phyloP scores from a whole-genome alignment of 2,329 filamentous ascomycete species.

The Coniochaeta prunicola region DNA sequence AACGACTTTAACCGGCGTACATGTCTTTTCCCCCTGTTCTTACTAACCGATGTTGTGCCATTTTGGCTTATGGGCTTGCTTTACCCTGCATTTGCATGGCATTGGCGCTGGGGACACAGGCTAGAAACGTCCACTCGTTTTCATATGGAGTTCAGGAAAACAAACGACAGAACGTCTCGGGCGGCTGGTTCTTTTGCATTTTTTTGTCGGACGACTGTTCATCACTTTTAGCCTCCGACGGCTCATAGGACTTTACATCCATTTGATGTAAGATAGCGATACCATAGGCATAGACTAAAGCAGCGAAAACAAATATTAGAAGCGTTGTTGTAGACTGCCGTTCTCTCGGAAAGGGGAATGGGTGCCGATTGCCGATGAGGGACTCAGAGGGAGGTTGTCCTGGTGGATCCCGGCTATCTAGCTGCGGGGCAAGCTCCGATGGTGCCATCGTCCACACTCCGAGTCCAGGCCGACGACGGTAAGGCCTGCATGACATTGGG shows the following conservation, averaged over 20 bases:
- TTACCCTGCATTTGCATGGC: background rate
- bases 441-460: conserved; percentile 1
- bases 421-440: conserved; percentile 2
- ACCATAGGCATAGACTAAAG: background rate
- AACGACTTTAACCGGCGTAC: background rate
- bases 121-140: background rate
- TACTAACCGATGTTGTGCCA: background rate
- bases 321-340: background rate
- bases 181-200: background rate
- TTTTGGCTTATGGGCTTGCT: background rate
- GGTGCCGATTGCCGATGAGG: background rate
- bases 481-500: background rate
- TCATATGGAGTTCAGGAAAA: background rate
- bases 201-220: background rate
- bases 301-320: background rate
- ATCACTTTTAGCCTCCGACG: background rate
- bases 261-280: background rate
- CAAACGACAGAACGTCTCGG: background rate
- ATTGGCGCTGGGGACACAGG: background rate
- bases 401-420: background rate
- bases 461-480: background rate
- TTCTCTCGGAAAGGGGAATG: background rate
- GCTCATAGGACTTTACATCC: background rate
- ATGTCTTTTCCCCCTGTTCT: too few species aligned
- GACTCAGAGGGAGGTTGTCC: background rate